A percentile compares a stretch with the other conserved stretches of the same genome.
These are phyloP conservation scores for Solanum sejunctum DNA, from an alignment of 257 asterid species.

Conservation along the genomic window DNA sequence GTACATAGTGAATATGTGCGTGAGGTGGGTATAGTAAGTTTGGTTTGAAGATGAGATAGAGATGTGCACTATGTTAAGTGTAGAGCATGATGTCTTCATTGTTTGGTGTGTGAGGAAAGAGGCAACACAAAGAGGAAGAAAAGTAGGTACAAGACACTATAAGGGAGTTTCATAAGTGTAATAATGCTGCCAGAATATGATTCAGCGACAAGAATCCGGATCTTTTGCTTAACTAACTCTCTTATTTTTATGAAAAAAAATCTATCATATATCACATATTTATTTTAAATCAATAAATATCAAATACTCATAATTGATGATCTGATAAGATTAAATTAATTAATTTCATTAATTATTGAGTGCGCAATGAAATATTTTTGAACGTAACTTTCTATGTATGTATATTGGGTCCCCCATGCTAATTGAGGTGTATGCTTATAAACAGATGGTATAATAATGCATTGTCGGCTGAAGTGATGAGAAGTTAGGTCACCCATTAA, in stretches of 20 bases:
- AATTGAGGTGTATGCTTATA: background rate
- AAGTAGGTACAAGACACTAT: constrained; percentile 35
- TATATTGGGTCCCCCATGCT: background rate
- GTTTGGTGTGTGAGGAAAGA: constrained; percentile 22
- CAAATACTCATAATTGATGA: too few species aligned
- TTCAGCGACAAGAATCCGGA: constrained; percentile 33
- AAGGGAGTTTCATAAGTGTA: constrained; percentile 16
- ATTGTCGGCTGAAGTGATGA: constrained; percentile 35
- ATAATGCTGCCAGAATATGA: constrained; percentile 40
- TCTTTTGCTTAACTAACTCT: constrained; percentile 39
- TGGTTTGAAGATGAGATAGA: constrained; percentile 19
- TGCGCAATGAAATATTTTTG: background rate
- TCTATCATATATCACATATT: background rate
- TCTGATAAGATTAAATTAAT: background rate
- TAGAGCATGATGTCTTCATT: constrained; percentile 5
- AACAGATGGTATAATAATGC: constrained; percentile 29
- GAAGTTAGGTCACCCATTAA: constrained; percentile 35
- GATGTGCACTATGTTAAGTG: constrained; percentile 21
- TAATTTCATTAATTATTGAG: background rate
- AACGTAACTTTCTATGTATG: background rate
- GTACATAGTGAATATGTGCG: background rate
- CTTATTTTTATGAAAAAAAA: background rate
- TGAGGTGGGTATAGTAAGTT: constrained; percentile 8
- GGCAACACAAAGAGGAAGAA: background rate
- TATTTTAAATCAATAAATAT: background rate